A percentile compares a stretch with the other conserved stretches of the same genome.
Evolutionary conservation across 2,329 filamentous ascomycete species (phyloP).

Genomic region (Fusarium liriodendri): DNA sequence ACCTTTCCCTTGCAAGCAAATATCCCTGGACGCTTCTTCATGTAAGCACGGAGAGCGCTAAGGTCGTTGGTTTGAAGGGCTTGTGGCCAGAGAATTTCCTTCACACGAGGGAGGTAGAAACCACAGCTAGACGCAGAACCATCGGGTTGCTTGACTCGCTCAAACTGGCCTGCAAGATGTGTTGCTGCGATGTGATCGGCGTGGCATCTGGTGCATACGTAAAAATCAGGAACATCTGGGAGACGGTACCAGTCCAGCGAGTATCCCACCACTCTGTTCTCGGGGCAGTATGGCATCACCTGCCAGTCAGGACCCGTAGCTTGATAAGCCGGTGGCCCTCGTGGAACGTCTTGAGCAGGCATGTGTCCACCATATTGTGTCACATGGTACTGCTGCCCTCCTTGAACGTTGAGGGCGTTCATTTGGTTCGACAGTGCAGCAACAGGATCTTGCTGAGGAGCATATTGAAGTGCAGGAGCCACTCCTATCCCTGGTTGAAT

Average conservation of each 20-base stretch:
- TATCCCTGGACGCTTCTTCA: slow-evolving; percentile 41
- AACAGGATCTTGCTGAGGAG: slow-evolving; percentile 8
- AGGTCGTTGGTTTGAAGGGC: slow-evolving; percentile 44
- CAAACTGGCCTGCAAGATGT: slow-evolving; percentile 45
- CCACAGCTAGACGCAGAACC: slow-evolving; percentile 46
- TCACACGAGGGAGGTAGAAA: slow-evolving; percentile 49
- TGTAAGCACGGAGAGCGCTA: slow-evolving; percentile 42
- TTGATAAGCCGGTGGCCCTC: slow-evolving; percentile 22
- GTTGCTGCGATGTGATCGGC: slow-evolving; percentile 51
- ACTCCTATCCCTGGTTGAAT: background rate
- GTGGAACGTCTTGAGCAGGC: background rate
- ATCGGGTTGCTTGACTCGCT: slow-evolving; percentile 36
- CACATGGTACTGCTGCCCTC: background rate
- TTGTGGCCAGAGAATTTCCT: slow-evolving; percentile 48
- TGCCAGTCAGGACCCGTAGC: slow-evolving; percentile 40
- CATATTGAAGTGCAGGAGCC: background rate
- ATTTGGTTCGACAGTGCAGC: slow-evolving; percentile 28
- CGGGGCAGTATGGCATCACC: slow-evolving; percentile 44
- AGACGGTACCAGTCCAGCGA: slow-evolving; percentile 48
- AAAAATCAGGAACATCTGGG: slow-evolving; percentile 43
- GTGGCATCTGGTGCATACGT: slow-evolving; percentile 56
- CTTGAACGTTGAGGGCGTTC: slow-evolving; percentile 24
- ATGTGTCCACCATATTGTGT: background rate
- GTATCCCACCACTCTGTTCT: slow-evolving; percentile 43
- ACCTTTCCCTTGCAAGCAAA: slow-evolving; percentile 45